These are phyloP conservation scores for Zoysia matrella DNA, from an alignment of 202 grass and related monocot genomes.

Conservation along the genomic window DNA sequence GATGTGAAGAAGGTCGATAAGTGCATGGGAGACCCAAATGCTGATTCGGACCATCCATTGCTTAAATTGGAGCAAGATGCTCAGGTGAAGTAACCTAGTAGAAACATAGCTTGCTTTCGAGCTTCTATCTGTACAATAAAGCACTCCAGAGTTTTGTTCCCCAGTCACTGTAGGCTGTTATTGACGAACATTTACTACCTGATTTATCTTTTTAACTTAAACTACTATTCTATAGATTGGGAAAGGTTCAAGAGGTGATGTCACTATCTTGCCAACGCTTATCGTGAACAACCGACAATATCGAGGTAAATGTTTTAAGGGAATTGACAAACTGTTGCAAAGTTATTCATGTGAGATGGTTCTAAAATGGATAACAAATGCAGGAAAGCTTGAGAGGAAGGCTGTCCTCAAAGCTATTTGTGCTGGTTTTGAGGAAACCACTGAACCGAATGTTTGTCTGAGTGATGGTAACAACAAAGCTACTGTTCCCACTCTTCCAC, in stretches of 20 bases:
- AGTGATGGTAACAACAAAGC: slow-evolving; percentile 62
- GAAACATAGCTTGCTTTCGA: slow-evolving; percentile 27
- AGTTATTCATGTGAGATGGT: slow-evolving; percentile 9
- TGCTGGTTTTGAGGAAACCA: slow-evolving; percentile 96
- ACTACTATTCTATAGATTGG: slow-evolving; percentile 67
- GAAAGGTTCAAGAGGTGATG: slow-evolving; percentile 91
- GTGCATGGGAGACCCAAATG: slow-evolving; percentile 89
- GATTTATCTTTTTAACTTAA: slow-evolving; percentile 36
- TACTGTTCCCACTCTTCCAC: neutral
- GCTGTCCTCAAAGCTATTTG: slow-evolving; percentile 96
- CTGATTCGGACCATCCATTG: slow-evolving; percentile 71
- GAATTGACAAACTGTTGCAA: neutral
- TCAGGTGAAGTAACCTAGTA: slow-evolving; percentile 56
- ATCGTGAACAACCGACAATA: slow-evolving; percentile 97
- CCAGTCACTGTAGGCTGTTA: slow-evolving; percentile 3
- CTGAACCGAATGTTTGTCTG: slow-evolving; percentile 90
- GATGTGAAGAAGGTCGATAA: slow-evolving; percentile 80
- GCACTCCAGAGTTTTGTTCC: neutral
- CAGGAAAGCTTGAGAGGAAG: slow-evolving; percentile 88
- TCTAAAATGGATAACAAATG: slow-evolving; percentile 44
- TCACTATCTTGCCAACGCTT: slow-evolving; percentile 97
- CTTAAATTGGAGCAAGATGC: slow-evolving; percentile 89
- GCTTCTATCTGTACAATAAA: slow-evolving; percentile 18
- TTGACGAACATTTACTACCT: slow-evolving; percentile 2
- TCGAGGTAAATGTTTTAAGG: slow-evolving; percentile 58